Evolutionary conservation across 805 yeast species (phyloP).

Genomic region (Deakozyma indianensis): DNA sequence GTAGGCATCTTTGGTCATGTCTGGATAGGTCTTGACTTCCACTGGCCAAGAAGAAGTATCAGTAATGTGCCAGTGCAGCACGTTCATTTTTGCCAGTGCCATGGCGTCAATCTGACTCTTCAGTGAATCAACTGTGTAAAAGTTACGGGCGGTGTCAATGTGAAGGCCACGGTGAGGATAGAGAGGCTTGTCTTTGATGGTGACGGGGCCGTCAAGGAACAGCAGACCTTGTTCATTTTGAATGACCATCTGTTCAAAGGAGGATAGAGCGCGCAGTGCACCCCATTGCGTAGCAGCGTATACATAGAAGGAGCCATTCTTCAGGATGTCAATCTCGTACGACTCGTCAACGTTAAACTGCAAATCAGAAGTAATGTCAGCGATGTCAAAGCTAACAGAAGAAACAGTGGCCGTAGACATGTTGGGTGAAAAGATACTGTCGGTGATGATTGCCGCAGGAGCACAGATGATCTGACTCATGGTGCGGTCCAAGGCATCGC

Average conservation of each 20-base stretch:
- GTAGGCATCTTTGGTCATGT: constrained; percentile 27
- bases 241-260: constrained; percentile 28
- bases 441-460: not conserved
- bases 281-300: constrained; percentile 27
- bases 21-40: constrained; percentile 20
- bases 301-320: constrained; percentile 8
- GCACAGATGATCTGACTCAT: constrained; percentile 8
- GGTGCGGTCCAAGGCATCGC: constrained; percentile 18
- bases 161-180: constrained; percentile 27
- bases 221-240: constrained; percentile 14
- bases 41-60: constrained; percentile 31
- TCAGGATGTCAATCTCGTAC: constrained; percentile 16
- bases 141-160: constrained; percentile 28
- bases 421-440: not conserved
- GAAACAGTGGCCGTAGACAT: constrained; percentile 1
- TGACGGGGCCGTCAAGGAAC: constrained; percentile 22
- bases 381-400: constrained; percentile 7
- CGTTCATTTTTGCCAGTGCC: constrained; percentile 26
- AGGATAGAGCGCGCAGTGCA: constrained; percentile 26
- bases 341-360: constrained; percentile 27
- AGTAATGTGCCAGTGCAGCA: constrained; percentile 27
- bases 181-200: constrained; percentile 23
- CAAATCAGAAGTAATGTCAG: constrained; percentile 17
- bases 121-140: constrained; percentile 16
- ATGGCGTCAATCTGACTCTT: constrained; percentile 25